Percentiles rank a stretch among this genome's conserved stretches.
Evolutionary conservation across 208 protist species (phyloP).

Genomic region (Ichthyophonus hoferi): DNA sequence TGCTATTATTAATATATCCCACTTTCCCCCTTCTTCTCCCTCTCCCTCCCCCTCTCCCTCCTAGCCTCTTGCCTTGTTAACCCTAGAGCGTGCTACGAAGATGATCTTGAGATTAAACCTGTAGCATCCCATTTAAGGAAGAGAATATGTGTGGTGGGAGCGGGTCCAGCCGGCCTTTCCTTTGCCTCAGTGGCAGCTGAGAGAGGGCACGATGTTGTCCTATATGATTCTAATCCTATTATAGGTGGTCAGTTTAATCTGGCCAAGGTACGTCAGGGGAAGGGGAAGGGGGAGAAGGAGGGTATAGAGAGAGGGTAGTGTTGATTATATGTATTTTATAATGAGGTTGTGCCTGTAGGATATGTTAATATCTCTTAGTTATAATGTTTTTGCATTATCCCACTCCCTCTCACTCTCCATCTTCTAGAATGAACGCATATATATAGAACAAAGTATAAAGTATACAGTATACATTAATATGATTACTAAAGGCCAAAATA

Average conservation of each 20-base stretch:
- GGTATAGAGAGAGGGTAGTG: too few relatives aligned
- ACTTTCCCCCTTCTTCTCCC: neutral
- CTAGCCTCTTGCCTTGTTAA: constrained; percentile 78
- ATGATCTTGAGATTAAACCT: constrained; percentile 56
- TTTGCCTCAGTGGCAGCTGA: constrained; percentile 76
- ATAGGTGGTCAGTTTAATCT: constrained; percentile 86
- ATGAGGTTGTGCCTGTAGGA: too few relatives aligned
- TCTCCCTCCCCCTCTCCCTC: neutral
- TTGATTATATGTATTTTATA: too few relatives aligned
- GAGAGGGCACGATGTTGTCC: constrained; percentile 79
- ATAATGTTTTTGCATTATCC: too few relatives aligned
- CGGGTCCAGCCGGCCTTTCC: constrained; percentile 78
- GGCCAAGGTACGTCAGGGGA: constrained; percentile 61
- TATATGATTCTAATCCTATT: constrained; percentile 66
- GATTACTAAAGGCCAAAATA: too few relatives aligned
- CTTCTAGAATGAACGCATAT: too few relatives aligned
- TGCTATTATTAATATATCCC: neutral
- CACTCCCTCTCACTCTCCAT: too few relatives aligned
- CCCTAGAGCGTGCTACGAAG: constrained; percentile 77
- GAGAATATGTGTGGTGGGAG: constrained; percentile 77
- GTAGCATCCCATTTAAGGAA: constrained; percentile 36
- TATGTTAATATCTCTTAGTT: too few relatives aligned
- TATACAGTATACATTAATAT: too few relatives aligned
- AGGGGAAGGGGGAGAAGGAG: neutral
- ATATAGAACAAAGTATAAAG: too few relatives aligned